These are phyloP conservation scores for Pseudocercospora fuligena DNA, from an alignment of 2,329 filamentous ascomycete species.

Conservation along the genomic window DNA sequence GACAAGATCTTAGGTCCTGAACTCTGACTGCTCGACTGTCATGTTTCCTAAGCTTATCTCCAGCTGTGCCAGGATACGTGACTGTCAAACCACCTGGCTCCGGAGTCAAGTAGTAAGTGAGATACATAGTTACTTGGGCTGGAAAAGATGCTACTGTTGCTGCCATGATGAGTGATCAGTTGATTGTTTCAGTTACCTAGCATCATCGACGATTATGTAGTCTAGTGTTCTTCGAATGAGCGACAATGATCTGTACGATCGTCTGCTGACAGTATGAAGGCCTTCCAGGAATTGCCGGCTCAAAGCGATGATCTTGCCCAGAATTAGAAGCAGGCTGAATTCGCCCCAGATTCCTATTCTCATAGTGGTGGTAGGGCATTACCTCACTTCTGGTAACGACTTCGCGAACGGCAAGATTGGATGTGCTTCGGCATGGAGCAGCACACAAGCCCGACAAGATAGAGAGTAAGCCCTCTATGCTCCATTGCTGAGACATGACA, in stretches of 20 bases:
- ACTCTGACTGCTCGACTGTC: slow-evolving; percentile 5
- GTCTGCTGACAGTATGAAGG: neutral
- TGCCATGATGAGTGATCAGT: neutral
- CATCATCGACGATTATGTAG: neutral
- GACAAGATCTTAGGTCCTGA: neutral
- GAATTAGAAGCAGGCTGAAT: neutral
- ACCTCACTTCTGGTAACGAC: neutral
- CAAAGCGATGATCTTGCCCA: neutral
- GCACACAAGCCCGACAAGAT: neutral
- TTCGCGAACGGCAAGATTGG: neutral
- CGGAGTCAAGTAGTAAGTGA: slow-evolving; percentile 5
- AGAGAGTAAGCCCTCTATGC: neutral
- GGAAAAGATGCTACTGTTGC: neutral
- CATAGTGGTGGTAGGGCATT: neutral
- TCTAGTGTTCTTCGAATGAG: neutral
- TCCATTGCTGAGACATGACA: neutral
- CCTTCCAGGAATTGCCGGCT: neutral
- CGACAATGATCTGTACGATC: neutral
- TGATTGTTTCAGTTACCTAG: neutral
- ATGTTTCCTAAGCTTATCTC: slow-evolving; percentile 10
- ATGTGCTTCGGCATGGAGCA: neutral
- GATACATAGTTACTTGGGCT: neutral
- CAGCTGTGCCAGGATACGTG: slow-evolving; percentile 6
- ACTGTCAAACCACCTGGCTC: neutral
- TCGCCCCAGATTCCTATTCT: neutral